phyloP scores from a whole-genome alignment of 495 filamentous ascomycete species.

The Evansstolkia leycettana region DNA sequence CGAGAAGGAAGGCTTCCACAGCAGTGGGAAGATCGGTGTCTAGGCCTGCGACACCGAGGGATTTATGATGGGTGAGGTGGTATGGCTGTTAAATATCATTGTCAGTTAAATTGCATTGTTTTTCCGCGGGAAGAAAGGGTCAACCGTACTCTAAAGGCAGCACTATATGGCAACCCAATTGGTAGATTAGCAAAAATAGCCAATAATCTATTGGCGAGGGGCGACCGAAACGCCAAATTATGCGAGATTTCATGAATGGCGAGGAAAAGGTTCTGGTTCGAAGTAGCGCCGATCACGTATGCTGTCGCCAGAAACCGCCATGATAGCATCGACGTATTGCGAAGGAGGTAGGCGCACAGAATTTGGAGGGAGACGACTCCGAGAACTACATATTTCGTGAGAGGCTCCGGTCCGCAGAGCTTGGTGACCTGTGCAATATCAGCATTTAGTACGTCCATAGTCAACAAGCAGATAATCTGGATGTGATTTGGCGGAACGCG shows the following conservation, averaged over 20 bases:
- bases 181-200: slow-evolving; percentile 92
- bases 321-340: slow-evolving; percentile 68
- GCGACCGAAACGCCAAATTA: slow-evolving; percentile 84
- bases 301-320: slow-evolving; percentile 73
- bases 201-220: slow-evolving; percentile 71
- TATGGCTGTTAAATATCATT: slow-evolving; percentile 51
- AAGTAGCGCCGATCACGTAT: slow-evolving; percentile 88
- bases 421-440: slow-evolving; percentile 62
- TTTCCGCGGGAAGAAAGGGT: no score
- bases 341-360: slow-evolving; percentile 65
- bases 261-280: slow-evolving; percentile 97
- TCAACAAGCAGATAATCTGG: neutral
- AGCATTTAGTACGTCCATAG: neutral
- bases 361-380: slow-evolving; percentile 77
- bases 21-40: slow-evolving; percentile 94
- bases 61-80: slow-evolving; percentile 98
- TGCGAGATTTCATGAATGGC: slow-evolving; percentile 99
- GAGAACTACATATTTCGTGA: slow-evolving; percentile 88
- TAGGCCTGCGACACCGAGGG: slow-evolving; percentile 88
- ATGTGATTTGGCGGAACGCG: no score
- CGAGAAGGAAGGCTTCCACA: slow-evolving; percentile 83
- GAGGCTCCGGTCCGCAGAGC: slow-evolving; percentile 90
- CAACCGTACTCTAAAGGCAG: slow-evolving; percentile 69
- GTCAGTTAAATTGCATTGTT: slow-evolving; percentile 2
- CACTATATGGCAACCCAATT: slow-evolving; percentile 91